These are phyloP conservation scores for Salix koriyanagi DNA, from an alignment of 345 rosid species.

Conservation along the genomic window DNA sequence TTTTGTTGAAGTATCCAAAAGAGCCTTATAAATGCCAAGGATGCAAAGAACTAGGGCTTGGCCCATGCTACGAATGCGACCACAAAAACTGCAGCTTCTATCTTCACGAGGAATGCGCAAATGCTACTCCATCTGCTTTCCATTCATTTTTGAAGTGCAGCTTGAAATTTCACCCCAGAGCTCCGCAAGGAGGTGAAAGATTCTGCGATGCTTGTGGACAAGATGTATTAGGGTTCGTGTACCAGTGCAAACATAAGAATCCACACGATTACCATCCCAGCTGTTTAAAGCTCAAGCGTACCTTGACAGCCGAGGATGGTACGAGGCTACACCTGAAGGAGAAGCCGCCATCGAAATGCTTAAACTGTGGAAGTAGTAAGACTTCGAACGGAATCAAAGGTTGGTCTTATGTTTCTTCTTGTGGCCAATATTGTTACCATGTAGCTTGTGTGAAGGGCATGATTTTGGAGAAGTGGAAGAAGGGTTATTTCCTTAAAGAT, in stretches of 20 bases:
- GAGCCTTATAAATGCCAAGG: background rate
- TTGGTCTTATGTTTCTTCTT: constrained; percentile 5
- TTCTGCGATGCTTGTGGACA: constrained; percentile 11
- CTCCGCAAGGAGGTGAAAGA: background rate
- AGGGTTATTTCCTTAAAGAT: background rate
- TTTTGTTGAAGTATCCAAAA: background rate
- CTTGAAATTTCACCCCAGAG: background rate
- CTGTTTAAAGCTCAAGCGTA: background rate
- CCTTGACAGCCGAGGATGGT: background rate
- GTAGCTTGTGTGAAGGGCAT: constrained; percentile 5
- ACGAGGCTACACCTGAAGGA: background rate
- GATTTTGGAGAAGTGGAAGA: background rate
- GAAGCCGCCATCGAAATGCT: constrained; percentile 1
- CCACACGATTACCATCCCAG: constrained; percentile 3
- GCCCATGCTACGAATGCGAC: constrained; percentile 12
- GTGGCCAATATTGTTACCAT: constrained; percentile 3
- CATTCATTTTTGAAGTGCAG: background rate
- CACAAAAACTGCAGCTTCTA: background rate
- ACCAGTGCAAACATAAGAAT: background rate
- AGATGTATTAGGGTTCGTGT: constrained; percentile 1
- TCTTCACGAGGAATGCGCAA: constrained; percentile 9
- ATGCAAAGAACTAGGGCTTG: background rate
- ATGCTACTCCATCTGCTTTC: background rate
- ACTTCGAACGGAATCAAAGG: background rate
- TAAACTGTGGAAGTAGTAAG: background rate